phyloP scores from a whole-genome alignment of 2,329 filamentous ascomycete species.

The Hypoxylon sp. region DNA sequence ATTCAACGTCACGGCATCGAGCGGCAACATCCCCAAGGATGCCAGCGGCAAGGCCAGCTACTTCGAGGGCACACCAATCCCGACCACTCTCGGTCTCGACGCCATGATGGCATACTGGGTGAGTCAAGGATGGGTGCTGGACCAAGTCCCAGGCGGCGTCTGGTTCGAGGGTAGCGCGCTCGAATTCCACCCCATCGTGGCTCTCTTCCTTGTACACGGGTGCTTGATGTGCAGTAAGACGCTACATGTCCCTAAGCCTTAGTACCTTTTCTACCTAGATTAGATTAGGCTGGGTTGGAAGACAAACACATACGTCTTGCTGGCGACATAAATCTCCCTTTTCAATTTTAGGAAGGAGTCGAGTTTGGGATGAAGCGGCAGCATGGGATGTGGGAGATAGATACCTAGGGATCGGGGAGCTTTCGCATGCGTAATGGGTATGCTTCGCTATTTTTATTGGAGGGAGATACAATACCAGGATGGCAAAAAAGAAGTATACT shows the following conservation, averaged over 20 bases:
- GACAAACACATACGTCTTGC: too few relatives aligned
- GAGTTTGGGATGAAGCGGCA: too few relatives aligned
- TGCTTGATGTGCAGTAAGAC: constrained; percentile 96
- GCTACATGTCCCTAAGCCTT: constrained; percentile 92
- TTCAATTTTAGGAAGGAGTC: too few relatives aligned
- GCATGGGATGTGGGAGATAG: too few relatives aligned
- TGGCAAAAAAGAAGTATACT: not conserved
- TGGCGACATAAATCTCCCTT: too few relatives aligned
- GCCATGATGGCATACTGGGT: constrained; percentile 91
- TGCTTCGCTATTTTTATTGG: too few relatives aligned
- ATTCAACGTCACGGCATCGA: constrained; percentile 93
- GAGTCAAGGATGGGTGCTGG: constrained; percentile 78
- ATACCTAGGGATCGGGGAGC: too few relatives aligned
- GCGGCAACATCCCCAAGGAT: constrained; percentile 82
- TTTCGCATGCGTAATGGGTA: too few relatives aligned
- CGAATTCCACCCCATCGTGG: constrained; percentile 85
- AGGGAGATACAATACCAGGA: too few relatives aligned
- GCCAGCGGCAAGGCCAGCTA: constrained; percentile 89
- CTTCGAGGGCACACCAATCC: constrained; percentile 97
- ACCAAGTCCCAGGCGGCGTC: constrained; percentile 79
- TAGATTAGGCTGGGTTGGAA: too few relatives aligned
- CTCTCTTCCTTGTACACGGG: constrained; percentile 86
- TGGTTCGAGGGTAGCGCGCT: constrained; percentile 71
- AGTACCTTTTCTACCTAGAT: too few relatives aligned
- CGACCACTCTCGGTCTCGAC: constrained; percentile 84